Evolutionary conservation across 176 grass and related monocot genomes (phyloP).

Genomic region (Zizania latifolia): DNA sequence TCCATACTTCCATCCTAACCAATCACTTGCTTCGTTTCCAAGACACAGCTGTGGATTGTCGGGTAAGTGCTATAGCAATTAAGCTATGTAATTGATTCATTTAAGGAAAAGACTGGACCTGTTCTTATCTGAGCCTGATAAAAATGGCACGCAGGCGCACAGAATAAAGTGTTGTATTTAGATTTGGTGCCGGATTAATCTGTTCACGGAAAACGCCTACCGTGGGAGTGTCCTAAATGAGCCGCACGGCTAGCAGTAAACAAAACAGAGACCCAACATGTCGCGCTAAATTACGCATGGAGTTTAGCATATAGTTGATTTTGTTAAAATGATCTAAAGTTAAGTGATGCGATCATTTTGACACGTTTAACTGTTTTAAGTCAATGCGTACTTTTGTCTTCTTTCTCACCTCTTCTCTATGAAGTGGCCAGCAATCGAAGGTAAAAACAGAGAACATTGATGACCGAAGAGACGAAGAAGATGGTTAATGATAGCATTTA

Average conservation of each 20-base stretch:
- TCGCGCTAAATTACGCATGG: not conserved
- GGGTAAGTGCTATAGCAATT: not conserved
- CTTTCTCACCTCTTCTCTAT: too few relatives aligned
- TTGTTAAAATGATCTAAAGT: too few relatives aligned
- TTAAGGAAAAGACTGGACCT: not conserved
- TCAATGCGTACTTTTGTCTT: too few relatives aligned
- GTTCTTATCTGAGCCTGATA: not conserved
- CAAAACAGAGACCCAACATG: not conserved
- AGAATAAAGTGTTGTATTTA: too few relatives aligned
- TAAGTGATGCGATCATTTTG: too few relatives aligned
- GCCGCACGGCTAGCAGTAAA: not conserved
- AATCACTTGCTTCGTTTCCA: conserved; percentile 32
- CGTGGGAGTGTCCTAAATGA: not conserved
- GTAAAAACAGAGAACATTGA: too few relatives aligned
- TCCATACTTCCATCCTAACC: conserved; percentile 40
- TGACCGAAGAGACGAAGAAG: too few relatives aligned
- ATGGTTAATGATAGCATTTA: too few relatives aligned
- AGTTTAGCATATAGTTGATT: too few relatives aligned
- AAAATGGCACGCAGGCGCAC: too few relatives aligned
- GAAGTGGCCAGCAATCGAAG: too few relatives aligned
- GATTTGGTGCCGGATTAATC: not conserved
- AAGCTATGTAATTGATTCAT: not conserved
- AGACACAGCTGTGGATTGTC: not conserved
- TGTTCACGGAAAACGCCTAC: not conserved
- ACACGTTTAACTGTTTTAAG: too few relatives aligned